A percentile compares a stretch with the other conserved stretches of the same genome.
Conservation (phyloP, 768 basidiomycete species). For the Termitomyces sp. region DNA sequence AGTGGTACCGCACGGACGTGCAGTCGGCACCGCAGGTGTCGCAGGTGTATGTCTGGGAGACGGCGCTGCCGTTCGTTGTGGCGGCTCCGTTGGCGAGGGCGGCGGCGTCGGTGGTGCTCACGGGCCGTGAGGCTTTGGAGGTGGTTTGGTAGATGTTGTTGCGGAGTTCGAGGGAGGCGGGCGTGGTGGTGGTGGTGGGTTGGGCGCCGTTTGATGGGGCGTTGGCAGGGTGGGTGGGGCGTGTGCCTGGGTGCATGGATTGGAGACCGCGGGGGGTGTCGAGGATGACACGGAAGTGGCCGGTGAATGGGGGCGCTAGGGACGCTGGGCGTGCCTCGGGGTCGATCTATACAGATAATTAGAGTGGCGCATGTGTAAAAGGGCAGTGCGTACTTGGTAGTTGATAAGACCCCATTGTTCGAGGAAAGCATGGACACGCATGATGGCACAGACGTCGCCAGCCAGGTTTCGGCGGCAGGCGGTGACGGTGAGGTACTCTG, state of each 20-base stretch:
- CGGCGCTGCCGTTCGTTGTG: slow-evolving; percentile 37
- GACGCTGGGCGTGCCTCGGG: slow-evolving; percentile 94
- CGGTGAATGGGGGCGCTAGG: slow-evolving; percentile 95
- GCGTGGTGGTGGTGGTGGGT: slow-evolving; percentile 37
- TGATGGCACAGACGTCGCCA: slow-evolving; percentile 97
- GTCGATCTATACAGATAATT: slow-evolving; percentile 67
- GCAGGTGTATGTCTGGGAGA: slow-evolving; percentile 57
- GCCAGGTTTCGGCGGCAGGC: slow-evolving; percentile 95
- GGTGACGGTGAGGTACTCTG: slow-evolving; percentile 95
- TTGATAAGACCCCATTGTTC: slow-evolving; percentile 99
- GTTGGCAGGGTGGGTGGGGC: slow-evolving; percentile 44
- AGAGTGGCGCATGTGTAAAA: neutral
- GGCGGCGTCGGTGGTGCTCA: slow-evolving; percentile 68
- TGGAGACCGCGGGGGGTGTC: slow-evolving; percentile 96
- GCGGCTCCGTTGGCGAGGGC: slow-evolving; percentile 57
- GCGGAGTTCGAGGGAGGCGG: slow-evolving; percentile 83
- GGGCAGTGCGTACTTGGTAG: slow-evolving; percentile 73
- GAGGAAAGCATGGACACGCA: slow-evolving; percentile 98
- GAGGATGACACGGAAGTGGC: slow-evolving; percentile 96
- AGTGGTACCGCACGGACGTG: slow-evolving; percentile 85
- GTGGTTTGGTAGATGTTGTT: slow-evolving; percentile 88
- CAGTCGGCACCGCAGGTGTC: slow-evolving; percentile 97
- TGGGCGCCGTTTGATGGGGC: slow-evolving; percentile 38
- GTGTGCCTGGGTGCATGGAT: slow-evolving; percentile 84
- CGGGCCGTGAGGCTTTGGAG: slow-evolving; percentile 73